Percentiles rank a stretch among this genome's conserved stretches.
phyloP scores from a whole-genome alignment of 208 protist genomes.

The Acanthamoeba sp. region DNA sequence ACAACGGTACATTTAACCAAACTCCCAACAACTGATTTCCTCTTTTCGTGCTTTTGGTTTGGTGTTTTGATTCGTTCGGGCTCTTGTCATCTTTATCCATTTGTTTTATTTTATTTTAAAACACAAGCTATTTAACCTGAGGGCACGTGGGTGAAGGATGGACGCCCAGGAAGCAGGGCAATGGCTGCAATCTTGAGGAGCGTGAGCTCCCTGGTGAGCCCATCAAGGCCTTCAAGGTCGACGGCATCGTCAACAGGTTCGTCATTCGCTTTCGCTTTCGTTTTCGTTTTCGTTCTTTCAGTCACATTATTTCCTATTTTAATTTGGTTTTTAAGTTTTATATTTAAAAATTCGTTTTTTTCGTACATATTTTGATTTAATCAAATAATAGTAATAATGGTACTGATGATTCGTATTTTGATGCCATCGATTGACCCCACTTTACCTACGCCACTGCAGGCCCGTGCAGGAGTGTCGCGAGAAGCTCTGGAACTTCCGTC shows the following conservation, averaged over 20 bases:
- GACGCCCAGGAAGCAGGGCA: background rate
- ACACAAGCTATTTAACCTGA: background rate
- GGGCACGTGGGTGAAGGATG: too few relatives aligned
- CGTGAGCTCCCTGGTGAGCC: background rate
- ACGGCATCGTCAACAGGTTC: background rate
- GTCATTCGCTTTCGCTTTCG: background rate
- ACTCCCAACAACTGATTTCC: background rate
- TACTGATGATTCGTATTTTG: too few relatives aligned
- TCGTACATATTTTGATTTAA: background rate
- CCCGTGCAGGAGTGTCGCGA: background rate
- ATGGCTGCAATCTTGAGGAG: background rate
- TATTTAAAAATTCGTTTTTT: too few relatives aligned
- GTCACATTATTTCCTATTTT: background rate
- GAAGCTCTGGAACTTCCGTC: slow-evolving; percentile 16
- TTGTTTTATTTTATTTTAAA: background rate
- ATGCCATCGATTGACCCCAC: too few relatives aligned
- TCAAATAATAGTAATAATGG: background rate
- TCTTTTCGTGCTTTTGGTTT: background rate
- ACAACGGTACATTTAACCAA: background rate
- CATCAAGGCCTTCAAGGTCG: slow-evolving; percentile 33
- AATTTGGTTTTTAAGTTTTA: background rate
- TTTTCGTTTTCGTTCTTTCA: background rate
- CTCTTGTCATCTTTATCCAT: too few relatives aligned
- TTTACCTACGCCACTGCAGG: too few relatives aligned
- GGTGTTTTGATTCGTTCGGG: too few relatives aligned